Percentiles rank a stretch among this genome's conserved stretches.
These are phyloP conservation scores for Conringia planisiliqua DNA, from an alignment of 345 rosid species.

Conservation along the genomic window DNA sequence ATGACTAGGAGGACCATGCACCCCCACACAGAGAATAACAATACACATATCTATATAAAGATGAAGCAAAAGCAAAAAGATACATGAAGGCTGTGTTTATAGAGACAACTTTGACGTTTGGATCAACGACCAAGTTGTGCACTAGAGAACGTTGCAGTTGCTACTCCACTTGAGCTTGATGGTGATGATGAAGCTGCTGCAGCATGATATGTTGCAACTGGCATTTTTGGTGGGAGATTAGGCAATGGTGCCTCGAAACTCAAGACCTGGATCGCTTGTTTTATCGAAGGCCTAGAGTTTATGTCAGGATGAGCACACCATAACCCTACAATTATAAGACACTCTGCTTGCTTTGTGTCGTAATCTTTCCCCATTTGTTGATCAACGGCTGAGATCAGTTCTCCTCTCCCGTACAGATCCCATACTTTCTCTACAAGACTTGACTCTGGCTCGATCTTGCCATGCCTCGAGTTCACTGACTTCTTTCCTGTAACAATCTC, in stretches of 20 bases:
- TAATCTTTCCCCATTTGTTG: slow-evolving; percentile 11
- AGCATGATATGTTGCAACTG: slow-evolving; percentile 32
- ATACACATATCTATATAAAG: neutral
- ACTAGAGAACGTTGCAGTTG: neutral
- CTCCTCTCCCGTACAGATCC: slow-evolving; percentile 21
- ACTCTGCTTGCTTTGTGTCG: slow-evolving; percentile 34
- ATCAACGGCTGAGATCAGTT: slow-evolving; percentile 33
- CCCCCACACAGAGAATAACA: neutral
- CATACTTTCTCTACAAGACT: slow-evolving; percentile 6
- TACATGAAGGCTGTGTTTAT: neutral
- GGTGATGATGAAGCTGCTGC: neutral
- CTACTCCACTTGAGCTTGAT: slow-evolving; percentile 8
- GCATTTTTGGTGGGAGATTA: slow-evolving; percentile 37
- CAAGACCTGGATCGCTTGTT: slow-evolving; percentile 46
- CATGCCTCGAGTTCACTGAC: slow-evolving; percentile 22
- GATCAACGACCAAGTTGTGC: slow-evolving; percentile 1
- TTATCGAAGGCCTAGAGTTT: slow-evolving; percentile 36
- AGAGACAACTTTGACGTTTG: neutral
- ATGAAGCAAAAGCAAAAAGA: neutral
- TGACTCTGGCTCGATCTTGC: slow-evolving; percentile 37
- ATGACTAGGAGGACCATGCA: neutral
- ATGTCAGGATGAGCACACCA: slow-evolving; percentile 56
- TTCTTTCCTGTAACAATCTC: slow-evolving; percentile 37
- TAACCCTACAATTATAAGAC: slow-evolving; percentile 44
- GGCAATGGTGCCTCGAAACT: slow-evolving; percentile 40